Evolutionary conservation across 495 filamentous ascomycete species (phyloP).

Genomic region (Wilcoxina mikolae): DNA sequence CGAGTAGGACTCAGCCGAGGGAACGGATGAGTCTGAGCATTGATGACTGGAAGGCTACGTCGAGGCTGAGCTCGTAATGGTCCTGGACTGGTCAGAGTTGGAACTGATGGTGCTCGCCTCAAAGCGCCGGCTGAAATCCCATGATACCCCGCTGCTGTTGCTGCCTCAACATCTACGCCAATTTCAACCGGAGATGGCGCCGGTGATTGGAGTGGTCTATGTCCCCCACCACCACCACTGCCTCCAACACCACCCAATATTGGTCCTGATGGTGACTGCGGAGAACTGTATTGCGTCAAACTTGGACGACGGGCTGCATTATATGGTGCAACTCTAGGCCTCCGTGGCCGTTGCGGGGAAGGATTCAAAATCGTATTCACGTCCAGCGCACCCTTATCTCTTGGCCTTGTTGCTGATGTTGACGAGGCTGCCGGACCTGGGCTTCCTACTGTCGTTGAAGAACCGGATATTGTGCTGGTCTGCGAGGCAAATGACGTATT

Average conservation of each 20-base stretch:
- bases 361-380: constrained; percentile 27
- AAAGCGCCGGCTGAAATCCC: constrained; percentile 10
- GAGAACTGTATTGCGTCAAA: constrained; percentile 8
- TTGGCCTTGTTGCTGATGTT: constrained; percentile 17
- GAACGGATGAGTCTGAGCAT: constrained; percentile 22
- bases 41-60: constrained; percentile 11
- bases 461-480: constrained; percentile 10
- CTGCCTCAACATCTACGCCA: too few relatives aligned
- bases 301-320: constrained; percentile 13
- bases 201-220: constrained; percentile 21
- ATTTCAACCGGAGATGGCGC: constrained; percentile 23
- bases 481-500: constrained; percentile 19
- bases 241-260: background rate
- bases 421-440: too few relatives aligned
- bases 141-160: constrained; percentile 16
- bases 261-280: background rate
- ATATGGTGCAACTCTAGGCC: constrained; percentile 12
- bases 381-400: constrained; percentile 14
- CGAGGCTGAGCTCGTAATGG: background rate
- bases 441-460: constrained; percentile 19
- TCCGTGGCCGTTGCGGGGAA: constrained; percentile 13
- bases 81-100: background rate
- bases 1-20: constrained; percentile 7
- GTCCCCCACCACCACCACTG: too few relatives aligned
- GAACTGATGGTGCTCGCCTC: background rate